Base-by-base conservation (phyloP, 352 stramenopile species). In the Globisporangium takayamanum region DNA sequence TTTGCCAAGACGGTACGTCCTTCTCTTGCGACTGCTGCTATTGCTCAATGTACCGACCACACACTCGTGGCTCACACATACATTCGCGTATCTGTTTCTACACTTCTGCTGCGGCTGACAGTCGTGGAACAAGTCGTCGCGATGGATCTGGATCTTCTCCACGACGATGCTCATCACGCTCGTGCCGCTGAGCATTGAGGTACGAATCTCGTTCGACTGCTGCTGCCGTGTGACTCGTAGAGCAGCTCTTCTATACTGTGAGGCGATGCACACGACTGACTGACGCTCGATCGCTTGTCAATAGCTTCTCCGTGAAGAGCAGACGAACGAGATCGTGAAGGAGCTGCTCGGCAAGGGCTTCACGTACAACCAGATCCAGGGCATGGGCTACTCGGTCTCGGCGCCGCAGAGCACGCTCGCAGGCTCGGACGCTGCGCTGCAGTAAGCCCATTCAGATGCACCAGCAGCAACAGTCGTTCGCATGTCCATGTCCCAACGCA, bases 121-220 rank as follows among this genome's bases (percentile, higher is more conserved):
- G 78, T 78, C 66, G 59, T 88, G 67, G 62, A 71, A 75, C 62
- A 80, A 67, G 33, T 84, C 74, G 46, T 76, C 73, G 42, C 78
- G 84, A 57, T 91, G 76, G 74, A 66, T 90, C 47, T 94, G 84
- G 84, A 76, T 92, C 33, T 60, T 94, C 50, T 88, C 84, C 39
- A 94, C 84, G 49, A 89, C 82, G 51, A 74, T 91, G 66, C 69
- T 94, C 22, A 85, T 94, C 62, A 94, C 84, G 52, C 70, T 94
- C 45, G 84, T 94, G 22, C 84, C 84, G 44, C 62, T 94, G 50
- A 92, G 84, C 59, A 89, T 94, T 76, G 84, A 94, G 74, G 83
- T 93, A 42, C 51, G 67, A 39, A 10, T 66, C 5, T 50, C 14
- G 4, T 6, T 11, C 22, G 18, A 1, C 26, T 20, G 16, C 22